phyloP scores from a whole-genome alignment of 202 grass and related monocot genomes.

The Eragrostis tef region DNA sequence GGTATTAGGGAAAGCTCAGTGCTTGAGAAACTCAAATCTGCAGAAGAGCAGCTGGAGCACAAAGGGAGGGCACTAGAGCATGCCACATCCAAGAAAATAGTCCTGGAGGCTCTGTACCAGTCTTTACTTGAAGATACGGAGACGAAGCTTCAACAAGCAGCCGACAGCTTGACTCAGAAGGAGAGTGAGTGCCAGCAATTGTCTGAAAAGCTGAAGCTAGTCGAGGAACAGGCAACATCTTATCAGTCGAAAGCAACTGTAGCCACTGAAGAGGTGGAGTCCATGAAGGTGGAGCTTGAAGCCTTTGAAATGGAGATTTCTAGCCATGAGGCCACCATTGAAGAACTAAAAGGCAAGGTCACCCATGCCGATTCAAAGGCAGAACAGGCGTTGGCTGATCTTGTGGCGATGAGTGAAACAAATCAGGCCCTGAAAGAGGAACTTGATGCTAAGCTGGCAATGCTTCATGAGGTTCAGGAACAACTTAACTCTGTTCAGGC shows the following conservation, averaged over 20 bases:
- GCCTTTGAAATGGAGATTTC: constrained; percentile 69
- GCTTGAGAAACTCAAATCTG: constrained; percentile 72
- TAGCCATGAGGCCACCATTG: constrained; percentile 68
- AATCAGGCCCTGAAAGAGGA: constrained; percentile 76
- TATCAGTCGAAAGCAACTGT: constrained; percentile 60
- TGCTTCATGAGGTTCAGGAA: constrained; percentile 76
- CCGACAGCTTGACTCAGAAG: constrained; percentile 63
- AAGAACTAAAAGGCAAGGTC: constrained; percentile 61
- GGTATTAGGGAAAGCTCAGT: constrained; percentile 59
- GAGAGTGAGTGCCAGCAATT: constrained; percentile 62
- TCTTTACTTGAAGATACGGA: constrained; percentile 83
- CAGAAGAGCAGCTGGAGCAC: constrained; percentile 82
- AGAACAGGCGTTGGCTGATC: constrained; percentile 56
- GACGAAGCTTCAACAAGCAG: constrained; percentile 62
- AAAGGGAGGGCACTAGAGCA: constrained; percentile 69
- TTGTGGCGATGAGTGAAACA: constrained; percentile 37
- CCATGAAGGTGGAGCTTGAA: constrained; percentile 78
- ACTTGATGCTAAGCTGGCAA: constrained; percentile 58
- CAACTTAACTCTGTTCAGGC: constrained; percentile 58
- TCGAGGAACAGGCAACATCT: constrained; percentile 60
- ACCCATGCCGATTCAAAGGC: constrained; percentile 54
- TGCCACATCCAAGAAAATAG: constrained; percentile 70
- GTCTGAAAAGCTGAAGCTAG: constrained; percentile 57
- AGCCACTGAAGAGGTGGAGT: constrained; percentile 65
- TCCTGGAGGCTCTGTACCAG: constrained; percentile 67